Percentiles rank a stretch among this genome's conserved stretches.
phyloP scores from a whole-genome alignment of 371 early-diverging fungal species.

The Apophysomyces sp. region DNA sequence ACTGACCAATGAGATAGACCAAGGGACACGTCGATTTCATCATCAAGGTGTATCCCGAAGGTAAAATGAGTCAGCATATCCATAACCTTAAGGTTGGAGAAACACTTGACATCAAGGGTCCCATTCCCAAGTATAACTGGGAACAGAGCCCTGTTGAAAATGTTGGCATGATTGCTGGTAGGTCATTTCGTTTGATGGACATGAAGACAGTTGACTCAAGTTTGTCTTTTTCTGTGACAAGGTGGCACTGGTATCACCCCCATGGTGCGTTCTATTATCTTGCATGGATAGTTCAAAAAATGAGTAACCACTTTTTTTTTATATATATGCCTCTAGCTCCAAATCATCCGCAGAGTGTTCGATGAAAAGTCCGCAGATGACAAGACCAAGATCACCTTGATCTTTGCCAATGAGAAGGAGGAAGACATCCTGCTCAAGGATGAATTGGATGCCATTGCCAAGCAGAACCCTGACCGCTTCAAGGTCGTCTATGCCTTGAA shows the following conservation, averaged over 20 bases:
- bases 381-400: constrained; percentile 81
- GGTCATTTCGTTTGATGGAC: not conserved
- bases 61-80: constrained; percentile 80
- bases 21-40: constrained; percentile 85
- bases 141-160: constrained; percentile 70
- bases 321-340: constrained; percentile 30
- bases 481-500: constrained; percentile 84
- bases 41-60: constrained; percentile 76
- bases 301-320: not conserved
- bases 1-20: constrained; percentile 21
- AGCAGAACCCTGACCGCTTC: constrained; percentile 75
- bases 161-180: constrained; percentile 79
- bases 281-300: not conserved
- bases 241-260: constrained; percentile 97
- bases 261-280: constrained; percentile 51
- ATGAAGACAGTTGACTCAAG: no score
- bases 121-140: constrained; percentile 83
- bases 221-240: not conserved
- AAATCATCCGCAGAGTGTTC: constrained; percentile 72
- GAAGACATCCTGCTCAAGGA: constrained; percentile 84
- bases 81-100: constrained; percentile 83
- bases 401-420: constrained; percentile 87
- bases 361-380: constrained; percentile 63
- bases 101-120: constrained; percentile 86
- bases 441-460: constrained; percentile 73